Conservation (phyloP, 768 basidiomycete species). For the Neoboletus brunneissimus region DNA sequence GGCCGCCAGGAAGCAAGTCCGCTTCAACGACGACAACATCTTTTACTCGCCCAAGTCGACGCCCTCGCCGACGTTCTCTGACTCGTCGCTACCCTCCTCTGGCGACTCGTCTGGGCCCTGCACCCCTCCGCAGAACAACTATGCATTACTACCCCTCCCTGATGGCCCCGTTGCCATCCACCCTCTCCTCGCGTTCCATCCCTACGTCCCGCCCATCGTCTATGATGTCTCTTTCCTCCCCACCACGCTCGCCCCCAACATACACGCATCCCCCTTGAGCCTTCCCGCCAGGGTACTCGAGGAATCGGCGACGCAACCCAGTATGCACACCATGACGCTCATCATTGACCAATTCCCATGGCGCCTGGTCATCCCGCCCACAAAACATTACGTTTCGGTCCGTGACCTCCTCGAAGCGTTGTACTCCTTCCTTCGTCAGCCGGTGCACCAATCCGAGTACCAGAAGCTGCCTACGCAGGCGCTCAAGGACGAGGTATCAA, state of each 20-base stretch:
- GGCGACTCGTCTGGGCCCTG: constrained; percentile 28
- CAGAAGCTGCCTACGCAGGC: constrained; percentile 30
- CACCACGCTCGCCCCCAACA: constrained; percentile 20
- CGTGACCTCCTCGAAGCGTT: constrained; percentile 49
- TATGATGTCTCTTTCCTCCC: constrained; percentile 24
- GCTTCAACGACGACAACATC: constrained; percentile 32
- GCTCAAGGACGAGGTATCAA: constrained; percentile 36
- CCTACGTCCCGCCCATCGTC: constrained; percentile 18
- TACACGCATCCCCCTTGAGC: constrained; percentile 24
- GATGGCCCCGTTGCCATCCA: constrained; percentile 30
- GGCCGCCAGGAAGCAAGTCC: constrained; percentile 25
- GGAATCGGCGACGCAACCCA: constrained; percentile 33
- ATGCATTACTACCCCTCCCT: constrained; percentile 19
- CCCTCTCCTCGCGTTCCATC: constrained; percentile 31
- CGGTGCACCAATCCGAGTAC: constrained; percentile 43
- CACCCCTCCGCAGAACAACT: constrained; percentile 30
- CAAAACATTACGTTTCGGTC: constrained; percentile 36
- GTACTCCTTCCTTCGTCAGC: constrained; percentile 42
- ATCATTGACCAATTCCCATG: constrained; percentile 34
- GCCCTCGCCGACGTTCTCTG: constrained; percentile 27
- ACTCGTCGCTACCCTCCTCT: constrained; percentile 31
- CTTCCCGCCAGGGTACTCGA: constrained; percentile 25
- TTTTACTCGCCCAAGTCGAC: constrained; percentile 30
- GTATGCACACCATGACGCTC: constrained; percentile 30
- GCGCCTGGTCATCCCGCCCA: constrained; percentile 31